Base-by-base conservation (phyloP, 2,329 filamentous ascomycete species). In the Kalaharituber pfeilii region DNA sequence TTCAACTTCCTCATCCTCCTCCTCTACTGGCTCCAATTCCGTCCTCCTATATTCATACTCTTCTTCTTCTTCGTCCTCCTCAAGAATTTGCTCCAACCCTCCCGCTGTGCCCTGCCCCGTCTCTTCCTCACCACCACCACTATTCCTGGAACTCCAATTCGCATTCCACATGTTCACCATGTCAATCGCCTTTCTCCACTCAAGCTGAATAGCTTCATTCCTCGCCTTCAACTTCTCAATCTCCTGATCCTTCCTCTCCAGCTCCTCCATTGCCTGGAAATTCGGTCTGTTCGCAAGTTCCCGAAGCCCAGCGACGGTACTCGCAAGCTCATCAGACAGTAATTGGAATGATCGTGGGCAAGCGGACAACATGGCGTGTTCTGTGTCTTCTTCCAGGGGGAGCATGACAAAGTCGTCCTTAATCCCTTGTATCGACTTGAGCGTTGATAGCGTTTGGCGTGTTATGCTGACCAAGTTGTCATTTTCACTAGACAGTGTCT, bases 141-240 rank as follows among this genome's bases (percentile, higher is more conserved):
- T 71, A 62, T 84, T 80, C 60, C 89, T 78, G 0, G 81, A 78
- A 56, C 78, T 78, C 77, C 94, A 86, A 42, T 86, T 77, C 66
- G 80, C 82, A 57, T 88, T 81, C 89, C 91, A 96, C 29, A 84
- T 81, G 60, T 95, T 86, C 72, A 98, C 94, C 70, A 98, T 79
- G 30, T 79, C 76, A 11, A 96, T 81, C 1, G 91, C 86, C 65
- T 96, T 89, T 60, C 80, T 81, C 86, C 91, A 94, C 51, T 87
- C 78, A 22, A 73, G 76, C 67, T 96, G 88, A 85, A 96, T 94
- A 69, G 84, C 87, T 66, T 93, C 84, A 82, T 89, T 94, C 15
- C 88, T 86, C 53, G 83, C 78, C 53, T 86, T 80, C 49, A 98
- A 73, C 51, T 85, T 78, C 52, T 77, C 75, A 60, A 98, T 96